Base-by-base conservation (phyloP, 345 rosid species). In the Carallia brachiata region DNA sequence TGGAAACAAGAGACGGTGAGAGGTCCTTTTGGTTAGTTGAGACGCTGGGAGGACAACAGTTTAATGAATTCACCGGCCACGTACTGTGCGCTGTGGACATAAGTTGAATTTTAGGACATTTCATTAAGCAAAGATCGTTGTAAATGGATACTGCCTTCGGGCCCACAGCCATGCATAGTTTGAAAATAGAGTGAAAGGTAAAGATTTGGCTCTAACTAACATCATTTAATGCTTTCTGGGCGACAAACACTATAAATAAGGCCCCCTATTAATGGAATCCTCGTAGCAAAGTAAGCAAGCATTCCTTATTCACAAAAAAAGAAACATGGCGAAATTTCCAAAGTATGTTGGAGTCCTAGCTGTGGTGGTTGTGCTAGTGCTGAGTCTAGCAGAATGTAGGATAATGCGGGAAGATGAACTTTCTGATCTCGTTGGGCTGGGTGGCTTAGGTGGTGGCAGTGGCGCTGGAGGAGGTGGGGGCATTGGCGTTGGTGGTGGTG, bases 371-470 rank as follows among this genome's bases (percentile, higher is more conserved):
- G 73, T 76, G 68, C 47, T 82, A 48, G 84, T 73, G 36, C 32
- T 84, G 16, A 79, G 71, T 12, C 19, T 78, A 57, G 84, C 31
- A 13, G 84, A 85, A 73, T 76, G 88, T 34, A 65, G 86, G 40
- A 80, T 34, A 36, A 59, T 80, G 52, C 68, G 73, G 58, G 59
- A 75, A 44, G 67, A 79, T 36, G 73, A 54, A 1, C 36, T 63
- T 19, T 7, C 62, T 48, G 60, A 36, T 9, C 69, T 61, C 4
- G 23, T 30, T 44, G 75, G 79, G 39, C 28, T 50, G 28, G 27
- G 30, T 10, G 57, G 69, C 12, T 52, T 36, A 4, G 62, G 54
- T 3, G 34, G 61, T 4, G 52, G 71, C 6, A 61, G 63, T 61
- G 61, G 59, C 6, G 9, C 4, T 32, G 73, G 66, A 15, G 73